Percentiles rank a stretch among this genome's conserved stretches.
Conservation (phyloP, 2,329 filamentous ascomycete species). For the Fusarium fracticaudum region DNA sequence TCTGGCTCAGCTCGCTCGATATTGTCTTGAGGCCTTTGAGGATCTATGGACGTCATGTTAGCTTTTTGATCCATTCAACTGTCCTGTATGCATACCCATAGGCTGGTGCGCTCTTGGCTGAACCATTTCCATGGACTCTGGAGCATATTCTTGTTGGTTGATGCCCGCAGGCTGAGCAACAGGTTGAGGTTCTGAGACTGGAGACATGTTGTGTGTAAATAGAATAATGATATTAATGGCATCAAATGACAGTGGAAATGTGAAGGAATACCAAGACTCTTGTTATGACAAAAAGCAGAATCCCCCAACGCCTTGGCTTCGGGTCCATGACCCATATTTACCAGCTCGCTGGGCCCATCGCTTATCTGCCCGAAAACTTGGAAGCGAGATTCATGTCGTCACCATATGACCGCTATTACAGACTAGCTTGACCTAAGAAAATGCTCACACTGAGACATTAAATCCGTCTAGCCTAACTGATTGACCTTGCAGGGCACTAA, state of each 20-base stretch:
- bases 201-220: neutral
- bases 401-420: neutral
- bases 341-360: neutral
- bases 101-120: neutral
- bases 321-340: neutral
- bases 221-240: neutral
- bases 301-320: neutral
- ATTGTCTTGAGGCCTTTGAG: conserved; percentile 26
- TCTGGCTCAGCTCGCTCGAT: conserved; percentile 10
- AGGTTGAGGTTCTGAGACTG: neutral
- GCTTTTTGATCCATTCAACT: neutral
- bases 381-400: neutral
- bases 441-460: too few relatives aligned
- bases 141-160: rapidly evolving
- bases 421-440: neutral
- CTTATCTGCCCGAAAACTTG: neutral
- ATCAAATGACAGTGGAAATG: neutral
- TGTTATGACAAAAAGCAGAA: neutral
- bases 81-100: neutral
- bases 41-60: conserved; percentile 3
- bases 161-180: neutral
- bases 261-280: neutral
- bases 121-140: neutral
- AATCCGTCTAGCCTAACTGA: too few relatives aligned
- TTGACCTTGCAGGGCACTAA: neutral